phyloP scores from a whole-genome alignment of 306 rosid species.

The Inga laurina region DNA sequence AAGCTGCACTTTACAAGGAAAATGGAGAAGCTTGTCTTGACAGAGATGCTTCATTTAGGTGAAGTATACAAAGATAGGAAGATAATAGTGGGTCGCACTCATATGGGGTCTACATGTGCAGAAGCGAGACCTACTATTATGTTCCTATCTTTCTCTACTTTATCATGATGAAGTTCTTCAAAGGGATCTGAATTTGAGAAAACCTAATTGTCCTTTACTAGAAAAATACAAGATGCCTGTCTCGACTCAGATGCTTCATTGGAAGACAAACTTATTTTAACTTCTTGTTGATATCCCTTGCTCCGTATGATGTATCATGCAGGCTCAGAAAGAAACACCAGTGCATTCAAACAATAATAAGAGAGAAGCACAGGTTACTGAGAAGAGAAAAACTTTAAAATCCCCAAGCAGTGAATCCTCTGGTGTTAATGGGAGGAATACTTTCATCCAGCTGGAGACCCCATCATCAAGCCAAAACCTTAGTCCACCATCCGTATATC shows the following conservation, averaged over 20 bases:
- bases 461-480: constrained; percentile 30
- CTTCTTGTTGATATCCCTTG: constrained; percentile 1
- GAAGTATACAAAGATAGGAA: not conserved
- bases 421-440: constrained; percentile 14
- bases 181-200: not conserved
- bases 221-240: not conserved
- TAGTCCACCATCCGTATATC: constrained; percentile 40
- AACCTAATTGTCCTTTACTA: constrained; percentile 4
- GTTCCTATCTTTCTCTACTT: not conserved
- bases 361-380: constrained; percentile 26
- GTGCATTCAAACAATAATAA: not conserved
- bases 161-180: not conserved
- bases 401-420: constrained; percentile 23
- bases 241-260: constrained; percentile 24
- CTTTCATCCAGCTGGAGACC: constrained; percentile 37
- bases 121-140: not conserved
- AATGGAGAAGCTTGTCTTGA: not conserved
- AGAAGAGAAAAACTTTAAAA: constrained; percentile 15
- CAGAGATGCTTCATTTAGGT: not conserved
- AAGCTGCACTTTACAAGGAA: not conserved
- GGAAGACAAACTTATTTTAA: not conserved
- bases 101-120: not conserved
- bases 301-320: constrained; percentile 35
- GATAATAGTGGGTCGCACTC: not conserved
- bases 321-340: constrained; percentile 34